Evolutionary conservation across 1,284 basidiomycete species (phyloP).

Genomic region (Leccinum fallax): DNA sequence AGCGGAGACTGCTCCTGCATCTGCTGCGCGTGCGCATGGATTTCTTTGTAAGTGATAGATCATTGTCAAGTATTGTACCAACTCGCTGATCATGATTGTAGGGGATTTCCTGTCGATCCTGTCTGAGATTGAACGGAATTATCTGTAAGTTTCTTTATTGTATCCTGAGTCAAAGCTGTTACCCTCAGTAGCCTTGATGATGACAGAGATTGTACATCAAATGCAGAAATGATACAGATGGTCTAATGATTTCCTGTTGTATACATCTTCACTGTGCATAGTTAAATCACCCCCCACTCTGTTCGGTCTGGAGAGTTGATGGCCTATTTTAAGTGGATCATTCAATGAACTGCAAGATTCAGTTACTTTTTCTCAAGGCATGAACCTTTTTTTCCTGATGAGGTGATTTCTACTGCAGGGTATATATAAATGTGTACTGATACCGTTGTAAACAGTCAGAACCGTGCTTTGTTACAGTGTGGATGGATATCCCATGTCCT

Average conservation of each 20-base stretch:
- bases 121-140: constrained; percentile 86
- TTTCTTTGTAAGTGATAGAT: constrained; percentile 64
- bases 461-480: too few relatives aligned
- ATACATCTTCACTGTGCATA: neutral
- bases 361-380: too few relatives aligned
- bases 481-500: too few relatives aligned
- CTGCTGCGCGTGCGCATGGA: constrained; percentile 76
- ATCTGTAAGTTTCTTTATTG: constrained; percentile 56
- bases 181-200: constrained; percentile 61
- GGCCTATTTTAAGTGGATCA: too few relatives aligned
- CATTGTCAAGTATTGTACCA: constrained; percentile 9
- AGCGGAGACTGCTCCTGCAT: constrained; percentile 72
- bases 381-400: too few relatives aligned
- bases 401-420: too few relatives aligned
- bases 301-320: too few relatives aligned
- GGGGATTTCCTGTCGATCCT: constrained; percentile 90
- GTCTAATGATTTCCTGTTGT: neutral
- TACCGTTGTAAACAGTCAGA: too few relatives aligned
- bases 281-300: too few relatives aligned
- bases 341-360: too few relatives aligned
- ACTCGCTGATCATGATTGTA: constrained; percentile 32
- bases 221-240: constrained; percentile 51
- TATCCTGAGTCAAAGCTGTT: constrained; percentile 18
- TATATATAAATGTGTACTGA: too few relatives aligned
- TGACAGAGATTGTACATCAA: constrained; percentile 64